phyloP scores from a whole-genome alignment of 306 rosid genomes.

The Lathyrus oleraceus region DNA sequence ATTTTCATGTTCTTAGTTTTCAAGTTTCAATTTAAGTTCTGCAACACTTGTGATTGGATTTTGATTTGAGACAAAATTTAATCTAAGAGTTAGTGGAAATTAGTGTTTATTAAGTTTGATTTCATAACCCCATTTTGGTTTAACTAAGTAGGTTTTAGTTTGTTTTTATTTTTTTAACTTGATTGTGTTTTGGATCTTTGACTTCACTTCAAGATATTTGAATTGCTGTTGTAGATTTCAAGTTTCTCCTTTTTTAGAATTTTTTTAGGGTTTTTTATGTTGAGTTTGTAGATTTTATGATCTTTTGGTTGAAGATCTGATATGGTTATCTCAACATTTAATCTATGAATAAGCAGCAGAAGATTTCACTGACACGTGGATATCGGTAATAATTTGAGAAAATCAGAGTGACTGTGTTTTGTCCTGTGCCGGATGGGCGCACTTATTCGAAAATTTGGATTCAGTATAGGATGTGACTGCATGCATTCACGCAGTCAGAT shows the following conservation, averaged over 20 bases:
- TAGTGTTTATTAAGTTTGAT: constrained; percentile 8
- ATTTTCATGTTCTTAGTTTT: neutral
- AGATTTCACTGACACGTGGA: neutral
- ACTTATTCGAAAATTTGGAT: too few species aligned
- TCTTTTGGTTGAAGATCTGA: constrained; percentile 34
- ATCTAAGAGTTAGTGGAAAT: neutral
- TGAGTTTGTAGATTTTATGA: constrained; percentile 28
- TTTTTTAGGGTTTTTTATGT: constrained; percentile 1
- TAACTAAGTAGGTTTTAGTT: constrained; percentile 18
- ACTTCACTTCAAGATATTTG: constrained; percentile 28
- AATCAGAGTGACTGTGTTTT: neutral
- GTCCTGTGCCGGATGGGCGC: neutral
- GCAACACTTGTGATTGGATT: neutral
- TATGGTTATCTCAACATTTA: neutral
- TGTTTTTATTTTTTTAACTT: neutral
- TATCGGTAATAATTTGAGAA: neutral
- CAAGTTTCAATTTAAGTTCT: neutral
- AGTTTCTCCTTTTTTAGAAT: neutral
- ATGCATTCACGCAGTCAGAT: too few species aligned
- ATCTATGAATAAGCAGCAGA: neutral
- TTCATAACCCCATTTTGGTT: constrained; percentile 22
- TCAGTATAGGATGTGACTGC: too few species aligned
- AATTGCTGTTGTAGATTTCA: constrained; percentile 3
- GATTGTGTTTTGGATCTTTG: constrained; percentile 28
- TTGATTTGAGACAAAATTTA: neutral